Evolutionary conservation across 805 yeast species (phyloP), one percentile per base, ranked within the genome.

Genomic region (Zygosaccharomyces gambellarensis): DNA sequence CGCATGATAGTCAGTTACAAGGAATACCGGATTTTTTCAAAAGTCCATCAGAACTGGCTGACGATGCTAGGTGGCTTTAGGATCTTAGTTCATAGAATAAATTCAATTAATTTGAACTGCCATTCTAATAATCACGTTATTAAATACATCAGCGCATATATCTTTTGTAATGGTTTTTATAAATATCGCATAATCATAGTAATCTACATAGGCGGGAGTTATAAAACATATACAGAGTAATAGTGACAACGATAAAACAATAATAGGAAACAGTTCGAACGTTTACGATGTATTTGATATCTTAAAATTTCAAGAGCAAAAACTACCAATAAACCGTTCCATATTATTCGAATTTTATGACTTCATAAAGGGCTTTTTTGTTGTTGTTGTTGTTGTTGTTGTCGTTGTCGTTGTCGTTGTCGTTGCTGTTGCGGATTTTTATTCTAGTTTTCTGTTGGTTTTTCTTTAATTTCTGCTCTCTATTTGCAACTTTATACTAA

Each of bases 21-120:
- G 52, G 52, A 29, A 60, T 57, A n/a, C 62, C 62, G 8, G 64
- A 61, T 43, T 61, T 61, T 48, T 53, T 59, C 34, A 51, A 51
- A 39, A 55, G 53, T 36, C 47, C 59, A 11, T 47, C 51, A 22
- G 60, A 59, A 29, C 43, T 59, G 11, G 38, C 54, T 14, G 57
- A 53, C 39, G 57, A 53, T 31, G 45, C 52, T 21, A 51, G 53
- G 22, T 53, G 57, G 57, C 46, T 53, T 36, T 53, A 48, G 47
- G 8, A n/a, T 14, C 17, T n/a, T n/a, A n/a, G n/a, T n/a, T n/a
- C 9, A 8, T 2, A 25, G 9, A 34, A 34, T 17, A 9, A 8
- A 34, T 34, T 34, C 5, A 4, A 34, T 17, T 17, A 34, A 10
- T 11, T 34, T 17, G 38, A 34, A 34, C 19, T 11, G 22, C 22